Evolutionary conservation across 257 asterid genomes (phyloP).

Genomic region (Buddleja alternifolia): DNA sequence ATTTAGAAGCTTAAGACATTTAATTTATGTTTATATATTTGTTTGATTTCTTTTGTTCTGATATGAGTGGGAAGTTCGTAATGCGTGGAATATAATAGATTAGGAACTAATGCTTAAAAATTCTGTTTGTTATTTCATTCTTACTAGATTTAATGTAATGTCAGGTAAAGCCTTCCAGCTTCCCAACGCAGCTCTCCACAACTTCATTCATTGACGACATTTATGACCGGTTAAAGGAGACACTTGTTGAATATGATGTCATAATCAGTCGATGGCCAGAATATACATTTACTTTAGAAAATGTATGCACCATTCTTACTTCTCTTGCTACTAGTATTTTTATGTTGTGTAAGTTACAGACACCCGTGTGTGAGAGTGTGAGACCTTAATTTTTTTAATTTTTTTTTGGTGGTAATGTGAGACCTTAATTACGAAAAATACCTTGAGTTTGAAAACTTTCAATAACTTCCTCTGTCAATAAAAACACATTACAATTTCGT

Average conservation of each 20-base stretch:
- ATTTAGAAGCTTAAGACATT: background rate
- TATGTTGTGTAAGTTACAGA: no score
- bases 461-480: no score
- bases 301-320: conserved; percentile 46
- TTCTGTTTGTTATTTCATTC: conserved; percentile 20
- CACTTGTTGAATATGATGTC: conserved; percentile 73
- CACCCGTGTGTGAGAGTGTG: no score
- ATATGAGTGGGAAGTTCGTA: background rate
- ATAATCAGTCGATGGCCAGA: conserved; percentile 95
- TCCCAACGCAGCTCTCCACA: conserved; percentile 51
- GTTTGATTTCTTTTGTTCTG: background rate
- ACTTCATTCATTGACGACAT: conserved; percentile 77
- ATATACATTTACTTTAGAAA: conserved; percentile 73
- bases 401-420: no score
- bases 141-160: conserved; percentile 21
- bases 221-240: conserved; percentile 74
- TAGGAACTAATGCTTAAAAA: background rate
- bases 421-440: no score
- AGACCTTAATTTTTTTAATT: no score
- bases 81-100: background rate
- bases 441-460: no score
- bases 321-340: background rate
- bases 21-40: background rate
- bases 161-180: conserved; percentile 69
- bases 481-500: no score